Conservation (phyloP, 1,139 yeast species). For the Protomyces inouyei region DNA sequence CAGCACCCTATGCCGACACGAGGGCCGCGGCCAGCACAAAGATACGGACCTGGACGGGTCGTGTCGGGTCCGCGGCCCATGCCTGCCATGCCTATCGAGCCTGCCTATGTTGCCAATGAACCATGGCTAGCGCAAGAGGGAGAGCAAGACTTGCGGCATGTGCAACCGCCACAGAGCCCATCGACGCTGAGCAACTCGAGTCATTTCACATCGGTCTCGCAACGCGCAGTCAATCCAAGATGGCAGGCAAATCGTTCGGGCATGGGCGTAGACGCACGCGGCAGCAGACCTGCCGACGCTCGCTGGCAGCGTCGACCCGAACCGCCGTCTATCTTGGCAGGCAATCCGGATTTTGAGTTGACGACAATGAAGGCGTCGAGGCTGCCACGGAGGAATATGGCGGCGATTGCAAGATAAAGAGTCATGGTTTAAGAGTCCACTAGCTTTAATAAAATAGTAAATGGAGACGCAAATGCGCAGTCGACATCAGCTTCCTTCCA, state of each 20-base stretch:
- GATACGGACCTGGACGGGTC: not conserved
- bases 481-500: too few species aligned
- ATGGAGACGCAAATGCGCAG: too few species aligned
- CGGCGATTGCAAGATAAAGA: not conserved
- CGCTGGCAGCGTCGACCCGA: constrained; percentile 12
- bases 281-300: not conserved
- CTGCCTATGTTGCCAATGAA: not conserved
- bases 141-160: not conserved
- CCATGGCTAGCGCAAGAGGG: not conserved
- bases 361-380: constrained; percentile 1
- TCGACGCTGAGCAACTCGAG: constrained; percentile 9
- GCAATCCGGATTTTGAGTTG: constrained; percentile 25
- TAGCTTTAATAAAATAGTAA: too few species aligned
- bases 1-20: not conserved
- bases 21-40: not conserved
- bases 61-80: constrained; percentile 23
- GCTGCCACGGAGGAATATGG: constrained; percentile 3
- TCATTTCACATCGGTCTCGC: constrained; percentile 26
- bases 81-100: constrained; percentile 8
- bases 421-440: too few species aligned
- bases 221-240: constrained; percentile 17
- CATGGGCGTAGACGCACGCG: not conserved
- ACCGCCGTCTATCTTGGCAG: constrained; percentile 10
- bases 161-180: constrained; percentile 12
- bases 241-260: constrained; percentile 6